phyloP scores from a whole-genome alignment of 2,329 filamentous ascomycete species.

The Neoascochyta sp. region DNA sequence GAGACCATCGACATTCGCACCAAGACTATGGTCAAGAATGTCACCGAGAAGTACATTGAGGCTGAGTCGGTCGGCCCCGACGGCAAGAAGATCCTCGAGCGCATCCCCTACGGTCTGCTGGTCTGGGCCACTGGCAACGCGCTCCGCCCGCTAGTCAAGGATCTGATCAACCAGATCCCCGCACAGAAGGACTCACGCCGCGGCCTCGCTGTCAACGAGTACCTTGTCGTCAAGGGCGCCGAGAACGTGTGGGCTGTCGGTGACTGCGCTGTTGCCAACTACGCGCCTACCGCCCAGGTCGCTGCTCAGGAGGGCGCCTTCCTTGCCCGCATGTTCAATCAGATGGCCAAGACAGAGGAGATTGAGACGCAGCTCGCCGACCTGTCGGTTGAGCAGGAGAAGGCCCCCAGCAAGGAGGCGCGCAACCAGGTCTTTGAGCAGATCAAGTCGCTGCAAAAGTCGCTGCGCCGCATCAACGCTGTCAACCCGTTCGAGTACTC shows the following conservation, averaged over 20 bases:
- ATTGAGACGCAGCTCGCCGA: conserved; percentile 72
- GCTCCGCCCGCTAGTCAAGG: conserved; percentile 80
- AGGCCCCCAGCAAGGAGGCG: conserved; percentile 63
- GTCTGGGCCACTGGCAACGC: conserved; percentile 99
- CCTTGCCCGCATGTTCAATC: conserved; percentile 94
- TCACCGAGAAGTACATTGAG: conserved; percentile 89
- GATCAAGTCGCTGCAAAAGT: conserved; percentile 83
- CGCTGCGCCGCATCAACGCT: conserved; percentile 84
- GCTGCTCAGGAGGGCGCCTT: conserved; percentile 94
- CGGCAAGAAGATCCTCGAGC: conserved; percentile 75
- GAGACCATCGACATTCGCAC: conserved; percentile 96
- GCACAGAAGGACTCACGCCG: conserved; percentile 94
- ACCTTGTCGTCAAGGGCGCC: conserved; percentile 93
- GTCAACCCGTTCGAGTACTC: conserved; percentile 98
- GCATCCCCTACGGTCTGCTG: conserved; percentile 88
- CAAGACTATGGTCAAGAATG: conserved; percentile 98
- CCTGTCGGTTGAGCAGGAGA: conserved; percentile 59
- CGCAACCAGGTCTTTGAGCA: conserved; percentile 61
- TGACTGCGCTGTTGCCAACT: conserved; percentile 95
- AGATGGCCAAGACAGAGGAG: conserved; percentile 90
- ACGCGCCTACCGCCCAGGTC: conserved; percentile 95
- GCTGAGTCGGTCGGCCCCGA: conserved; percentile 78
- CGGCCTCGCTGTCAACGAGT: conserved; percentile 95
- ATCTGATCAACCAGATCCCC: conserved; percentile 87
- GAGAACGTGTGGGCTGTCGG: conserved; percentile 98